Base-by-base conservation (phyloP, 208 protist species). In the Zelonia costaricensis region DNA sequence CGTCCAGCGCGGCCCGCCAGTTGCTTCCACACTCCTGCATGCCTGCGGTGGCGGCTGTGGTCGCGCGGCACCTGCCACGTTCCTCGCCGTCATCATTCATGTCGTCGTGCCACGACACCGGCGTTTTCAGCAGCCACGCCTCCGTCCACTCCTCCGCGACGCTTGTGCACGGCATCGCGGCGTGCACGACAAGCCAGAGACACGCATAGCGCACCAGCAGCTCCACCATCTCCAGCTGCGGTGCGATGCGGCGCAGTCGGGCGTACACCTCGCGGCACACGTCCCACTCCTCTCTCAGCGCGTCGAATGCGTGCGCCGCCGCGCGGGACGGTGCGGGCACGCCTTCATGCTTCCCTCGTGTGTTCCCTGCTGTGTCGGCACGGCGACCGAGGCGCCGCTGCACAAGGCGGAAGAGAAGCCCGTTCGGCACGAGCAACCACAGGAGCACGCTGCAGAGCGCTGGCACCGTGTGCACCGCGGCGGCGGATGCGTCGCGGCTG, bases 341-440 rank as follows among this genome's bases (percentile, higher is more conserved):
- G 33, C 10, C 33, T 5, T 38, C 8, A 13, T 38, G 8, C 33
- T n/a, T n/a, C n/a, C n/a, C n/a, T n/a, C n/a, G n/a, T n/a, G n/a
- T 46, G 9, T 8, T 23, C 5, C 5, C 23, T 15, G 42, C 13
- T 23, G 46, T n/a, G 8, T 1, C 2, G 9, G 13, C 1, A 4
- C 25, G 39, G 13, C 28, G 20, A 22, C 40, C 23, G 42, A 35
- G 27, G 27, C 42, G 55, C 27, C 44, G 46, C 1, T 57, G 49
- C 2, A 64, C 28, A 25, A 60, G 30, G 16, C 69, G 55, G 16
- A 35, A 44, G 12, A 76, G 33, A 12, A 70, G 20, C 0, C 70
- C 70, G 35, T 76, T 76, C 1, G 70, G 70, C 0, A 65, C 10
- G 28, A 76, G 54, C 22, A 76, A 31, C 70, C 70, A 76, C 18